Base-by-base conservation (phyloP, 1,139 yeast genomes). In the Candida smagusa region DNA sequence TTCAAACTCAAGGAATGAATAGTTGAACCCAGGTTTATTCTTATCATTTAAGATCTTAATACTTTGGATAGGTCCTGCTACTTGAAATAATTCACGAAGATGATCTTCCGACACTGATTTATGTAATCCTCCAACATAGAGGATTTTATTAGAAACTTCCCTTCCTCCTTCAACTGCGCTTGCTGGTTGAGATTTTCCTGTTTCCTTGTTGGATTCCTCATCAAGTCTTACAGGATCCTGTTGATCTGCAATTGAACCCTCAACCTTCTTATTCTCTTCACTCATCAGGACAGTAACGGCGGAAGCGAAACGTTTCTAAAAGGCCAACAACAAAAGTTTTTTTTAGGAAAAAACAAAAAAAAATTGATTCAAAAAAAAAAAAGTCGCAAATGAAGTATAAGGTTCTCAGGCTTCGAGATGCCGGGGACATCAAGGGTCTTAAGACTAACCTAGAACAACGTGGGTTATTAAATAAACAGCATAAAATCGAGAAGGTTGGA, bases 1-100 rank as follows among this genome's bases (percentile, higher is more conserved):
- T 31, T 72, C 79, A 52, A 77, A 88, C 59, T 88, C 95, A 38
- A 88, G 77, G 59, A 89, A 89, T 1, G 95, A 95, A 59, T 88
- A 89, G 56, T 84, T 84, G 54, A 77, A 80, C 8, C 87, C 86
- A 7, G 76, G 76, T 48, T 75, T 74, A 58, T 85, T 85, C 61
- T 85, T 85, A 55, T 87, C 95, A 42, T 79, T 77, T 46, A 88
- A 68, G 30, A 88, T 65, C 61, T 86, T 88, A 40, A 84, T 76
- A 24, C 78, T 68, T 43, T 77, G 72, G 36, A 81, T 71, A 16
- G 74, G 64, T 19, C 90, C 87, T 26, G 80, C 77, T 12, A 73
- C 76, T 32, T 77, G 69, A 56, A 87, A 84, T 38, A 83, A 62
- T 33, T 79, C 86, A 46, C 68, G 70, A 41, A 87, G 59, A 44